Conservation (phyloP, 2,329 filamentous ascomycete genomes). For the Aspergillus hiratsukae region DNA sequence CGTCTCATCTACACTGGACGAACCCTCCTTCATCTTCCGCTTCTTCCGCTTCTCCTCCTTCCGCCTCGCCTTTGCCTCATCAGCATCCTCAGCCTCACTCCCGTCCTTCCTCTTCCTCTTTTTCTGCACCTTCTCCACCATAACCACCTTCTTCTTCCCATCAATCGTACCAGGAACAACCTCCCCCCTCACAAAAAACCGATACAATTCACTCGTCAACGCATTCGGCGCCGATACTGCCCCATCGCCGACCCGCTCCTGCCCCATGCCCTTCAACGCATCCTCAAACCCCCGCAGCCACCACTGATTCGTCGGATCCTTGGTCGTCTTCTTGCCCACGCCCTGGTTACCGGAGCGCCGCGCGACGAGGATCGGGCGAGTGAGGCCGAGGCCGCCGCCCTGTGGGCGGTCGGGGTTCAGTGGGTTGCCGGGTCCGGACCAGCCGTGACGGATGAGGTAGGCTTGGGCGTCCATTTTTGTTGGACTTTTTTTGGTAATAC, state of each 20-base stretch:
- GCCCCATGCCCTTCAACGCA: slow-evolving; percentile 70
- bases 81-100: slow-evolving; percentile 33
- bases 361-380: slow-evolving; percentile 75
- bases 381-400: slow-evolving; percentile 66
- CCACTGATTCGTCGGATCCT: slow-evolving; percentile 74
- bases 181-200: slow-evolving; percentile 79
- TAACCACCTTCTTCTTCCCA: slow-evolving; percentile 12
- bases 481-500: background rate
- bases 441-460: slow-evolving; percentile 80
- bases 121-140: slow-evolving; percentile 4
- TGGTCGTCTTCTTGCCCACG: slow-evolving; percentile 69
- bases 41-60: slow-evolving; percentile 34
- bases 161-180: slow-evolving; percentile 64
- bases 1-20: slow-evolving; percentile 4
- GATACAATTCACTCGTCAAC: slow-evolving; percentile 61
- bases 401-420: slow-evolving; percentile 64
- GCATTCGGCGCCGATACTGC: slow-evolving; percentile 43
- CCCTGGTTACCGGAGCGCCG: slow-evolving; percentile 79
- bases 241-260: slow-evolving; percentile 57
- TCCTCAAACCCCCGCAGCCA: slow-evolving; percentile 95
- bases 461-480: slow-evolving; percentile 72
- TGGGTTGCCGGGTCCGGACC: slow-evolving; percentile 83
- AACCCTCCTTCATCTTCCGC: slow-evolving; percentile 20
- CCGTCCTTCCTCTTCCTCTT: slow-evolving; percentile 19
- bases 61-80: slow-evolving; percentile 16